A percentile compares a stretch with the other conserved stretches of the same genome.
phyloP scores from a whole-genome alignment of 2,329 filamentous ascomycete genomes.

The Paramyrothecium sp. region DNA sequence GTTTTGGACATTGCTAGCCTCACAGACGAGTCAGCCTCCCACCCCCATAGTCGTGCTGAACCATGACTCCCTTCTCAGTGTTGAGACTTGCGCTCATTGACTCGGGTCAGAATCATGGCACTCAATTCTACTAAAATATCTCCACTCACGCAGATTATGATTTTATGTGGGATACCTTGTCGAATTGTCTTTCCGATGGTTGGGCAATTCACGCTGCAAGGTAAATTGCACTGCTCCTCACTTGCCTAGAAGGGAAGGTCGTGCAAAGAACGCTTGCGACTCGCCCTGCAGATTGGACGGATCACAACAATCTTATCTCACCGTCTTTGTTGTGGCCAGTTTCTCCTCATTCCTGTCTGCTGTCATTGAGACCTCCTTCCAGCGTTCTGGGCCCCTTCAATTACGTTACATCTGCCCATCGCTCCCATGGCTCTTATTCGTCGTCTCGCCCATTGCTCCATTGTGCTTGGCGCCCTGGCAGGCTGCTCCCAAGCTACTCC shows the following conservation, averaged over 20 bases:
- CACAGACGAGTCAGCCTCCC: no score
- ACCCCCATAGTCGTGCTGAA: no score
- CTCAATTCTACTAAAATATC: no score
- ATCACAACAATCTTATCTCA: neutral
- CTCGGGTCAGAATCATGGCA: no score
- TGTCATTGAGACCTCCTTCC: neutral
- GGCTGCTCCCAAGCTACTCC: neutral
- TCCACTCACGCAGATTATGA: no score
- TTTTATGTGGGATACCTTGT: constrained; percentile 6
- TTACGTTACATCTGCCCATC: neutral
- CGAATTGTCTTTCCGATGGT: no score
- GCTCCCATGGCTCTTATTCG: neutral
- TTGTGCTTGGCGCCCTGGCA: neutral
- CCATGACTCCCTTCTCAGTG: no score
- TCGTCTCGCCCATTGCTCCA: neutral
- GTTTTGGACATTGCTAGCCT: no score
- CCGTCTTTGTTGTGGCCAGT: neutral
- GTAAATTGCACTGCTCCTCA: neutral
- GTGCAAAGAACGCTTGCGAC: neutral
- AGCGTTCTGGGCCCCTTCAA: neutral
- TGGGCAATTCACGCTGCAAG: neutral
- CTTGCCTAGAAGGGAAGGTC: neutral
- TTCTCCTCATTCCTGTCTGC: neutral
- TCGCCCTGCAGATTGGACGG: neutral
- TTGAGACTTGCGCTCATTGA: no score